Evolutionary conservation across 352 stramenopile genomes (phyloP), one percentile per base, ranked within the genome.

Genomic region (Globisporangium abappressorium): DNA sequence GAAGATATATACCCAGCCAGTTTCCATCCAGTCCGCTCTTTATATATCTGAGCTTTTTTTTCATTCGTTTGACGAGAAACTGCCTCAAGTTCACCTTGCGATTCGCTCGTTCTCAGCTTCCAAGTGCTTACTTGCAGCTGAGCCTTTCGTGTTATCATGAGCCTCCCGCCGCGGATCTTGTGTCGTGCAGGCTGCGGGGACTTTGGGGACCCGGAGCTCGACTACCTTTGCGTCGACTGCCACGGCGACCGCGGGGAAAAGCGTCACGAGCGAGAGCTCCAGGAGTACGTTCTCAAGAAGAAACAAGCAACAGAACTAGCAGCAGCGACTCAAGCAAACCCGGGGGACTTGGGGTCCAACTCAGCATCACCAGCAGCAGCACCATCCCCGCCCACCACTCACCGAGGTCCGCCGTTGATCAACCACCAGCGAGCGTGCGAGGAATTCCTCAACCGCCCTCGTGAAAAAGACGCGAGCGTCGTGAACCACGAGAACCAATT

Each of bases 151-250:
- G 14, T 5, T 47, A 54, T 12, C 1, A 92, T 92, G 84, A 90
- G 79, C 57, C 53, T 80, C 20, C 71, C 77, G 11, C 72, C 78
- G 5, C 77, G 72, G 62, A 73, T 86, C 18, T 71, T 81, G 33
- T 93, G 83, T 38, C 76, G 72, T 1, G 69, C 80, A 22, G 83
- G 82, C 30, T 92, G 83, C 43, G 83, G 83, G 2, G 79, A 85
- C 51, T 72, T 80, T 26, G 85, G 83, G 5, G 80, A 92, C 55
- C 71, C 77, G 0, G 84, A 92, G 24, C 73, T 91, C 24, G 72
- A 81, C 5, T 84, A 81, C 53, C 61, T 93, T 14, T 93, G 85
- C 46, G 80, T 89, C 26, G 82, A 89, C 53, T 93, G 83, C 55
- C 74, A 93, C 65, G 76, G 66, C 11, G 82, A 90, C 58, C 79